Evolutionary conservation across 805 yeast species (phyloP), one percentile per base, ranked within the genome.

Genomic region (Starmerella geochares): DNA sequence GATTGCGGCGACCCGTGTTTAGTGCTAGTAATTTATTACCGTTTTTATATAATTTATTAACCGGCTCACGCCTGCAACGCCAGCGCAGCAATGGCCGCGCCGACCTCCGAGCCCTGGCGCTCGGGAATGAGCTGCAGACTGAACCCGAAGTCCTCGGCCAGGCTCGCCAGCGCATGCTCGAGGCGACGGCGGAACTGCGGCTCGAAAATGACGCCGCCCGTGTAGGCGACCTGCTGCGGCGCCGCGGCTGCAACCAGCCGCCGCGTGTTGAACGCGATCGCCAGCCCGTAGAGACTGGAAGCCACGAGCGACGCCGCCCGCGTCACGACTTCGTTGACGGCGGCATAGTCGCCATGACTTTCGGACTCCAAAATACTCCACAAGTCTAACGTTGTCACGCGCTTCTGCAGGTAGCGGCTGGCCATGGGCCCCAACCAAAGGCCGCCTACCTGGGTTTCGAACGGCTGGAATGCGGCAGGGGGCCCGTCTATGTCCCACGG

Each of bases 131-230:
- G 57, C 10, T 16, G n/a, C 4, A 57, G 43, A 4, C 24, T 14
- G 17, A 51, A 25, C 3, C 50, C 48, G n/a, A 35, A 41, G n/a
- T 8, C 5, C 16, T 31, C 24, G 17, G 46, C 24, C 6, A 55
- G 39, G n/a, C 4, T 14, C 8, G 24, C 19, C 10, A 56, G 49
- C 19, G 21, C 42, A 1, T 36, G n/a, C 8, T 41, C 33, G 4
- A 57, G 39, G n/a, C 53, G 40, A 3, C 24, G 14, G n/a, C 42
- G 33, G 49, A 56, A 54, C 28, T 41, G 42, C 14, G 53, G 55
- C 47, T 56, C 57, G 31, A 53, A 50, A 2, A 58, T 46, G 4
- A 58, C 58, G 5, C 60, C 61, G 5, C 61, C 61, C 2, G 61
- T 58, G 46, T 50, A 58, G 11, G 53, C 60, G 5, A 58, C 57